These are phyloP conservation scores for Petunia secreta DNA, from an alignment of 257 asterid genomes.

Conservation along the genomic window DNA sequence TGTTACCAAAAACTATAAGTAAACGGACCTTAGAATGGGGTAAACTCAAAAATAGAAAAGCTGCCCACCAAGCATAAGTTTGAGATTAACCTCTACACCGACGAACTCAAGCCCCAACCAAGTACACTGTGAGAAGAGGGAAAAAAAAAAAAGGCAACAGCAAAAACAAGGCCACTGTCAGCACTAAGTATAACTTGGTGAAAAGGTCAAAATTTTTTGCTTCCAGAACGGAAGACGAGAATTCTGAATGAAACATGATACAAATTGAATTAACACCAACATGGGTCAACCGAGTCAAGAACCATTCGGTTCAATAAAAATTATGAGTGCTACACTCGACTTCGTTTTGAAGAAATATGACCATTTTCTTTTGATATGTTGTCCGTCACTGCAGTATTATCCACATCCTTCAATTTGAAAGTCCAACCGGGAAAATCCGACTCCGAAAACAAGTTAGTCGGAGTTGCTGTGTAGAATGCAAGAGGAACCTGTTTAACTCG, in stretches of 20 bases:
- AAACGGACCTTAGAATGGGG: no score
- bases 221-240: background rate
- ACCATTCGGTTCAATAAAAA: background rate
- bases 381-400: constrained; percentile 1
- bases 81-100: no score
- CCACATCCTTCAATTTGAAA: constrained; percentile 48
- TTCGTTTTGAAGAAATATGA: constrained; percentile 48
- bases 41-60: no score
- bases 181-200: background rate
- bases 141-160: background rate
- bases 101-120: no score
- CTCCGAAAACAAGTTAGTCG: constrained; percentile 66
- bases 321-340: constrained; percentile 40
- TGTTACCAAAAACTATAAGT: no score
- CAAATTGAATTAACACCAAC: background rate
- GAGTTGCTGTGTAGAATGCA: constrained; percentile 87
- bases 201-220: background rate
- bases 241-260: background rate
- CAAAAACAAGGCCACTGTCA: background rate
- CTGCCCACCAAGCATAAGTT: no score
- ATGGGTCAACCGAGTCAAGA: background rate
- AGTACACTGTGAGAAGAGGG: no score
- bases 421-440: constrained; percentile 86
- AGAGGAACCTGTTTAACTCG: constrained; percentile 88
- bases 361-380: constrained; percentile 30